Evolutionary conservation across 306 rosid species (phyloP).

Genomic region (Dalbergia cochinchinensis): DNA sequence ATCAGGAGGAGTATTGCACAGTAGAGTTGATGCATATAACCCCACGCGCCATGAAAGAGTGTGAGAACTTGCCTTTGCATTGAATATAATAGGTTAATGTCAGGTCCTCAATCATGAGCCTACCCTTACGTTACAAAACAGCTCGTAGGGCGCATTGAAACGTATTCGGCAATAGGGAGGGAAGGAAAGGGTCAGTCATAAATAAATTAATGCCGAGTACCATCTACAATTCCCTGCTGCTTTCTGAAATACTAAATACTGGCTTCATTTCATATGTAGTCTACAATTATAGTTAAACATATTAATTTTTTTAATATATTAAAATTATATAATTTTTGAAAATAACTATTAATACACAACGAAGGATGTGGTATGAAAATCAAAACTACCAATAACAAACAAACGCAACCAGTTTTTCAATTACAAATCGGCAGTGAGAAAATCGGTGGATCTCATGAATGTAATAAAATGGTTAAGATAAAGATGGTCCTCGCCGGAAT

Average conservation of each 20-base stretch:
- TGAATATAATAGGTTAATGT: constrained; percentile 30
- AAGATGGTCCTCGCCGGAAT: background rate
- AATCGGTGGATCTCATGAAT: constrained; percentile 49
- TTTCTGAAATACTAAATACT: background rate
- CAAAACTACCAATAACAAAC: background rate
- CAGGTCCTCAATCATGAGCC: constrained; percentile 69
- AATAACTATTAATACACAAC: no score
- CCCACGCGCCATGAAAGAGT: constrained; percentile 35
- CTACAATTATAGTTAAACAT: no score
- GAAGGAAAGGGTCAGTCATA: constrained; percentile 3
- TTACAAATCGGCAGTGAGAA: background rate
- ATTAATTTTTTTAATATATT: no score
- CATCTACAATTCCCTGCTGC: constrained; percentile 1
- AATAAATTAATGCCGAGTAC: constrained; percentile 28
- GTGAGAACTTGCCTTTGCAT: background rate
- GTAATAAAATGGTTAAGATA: constrained; percentile 16
- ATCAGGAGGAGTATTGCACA: no score
- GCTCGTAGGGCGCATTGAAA: background rate
- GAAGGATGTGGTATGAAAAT: background rate
- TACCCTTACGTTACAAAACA: constrained; percentile 28
- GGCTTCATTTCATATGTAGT: background rate
- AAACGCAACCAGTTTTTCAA: background rate
- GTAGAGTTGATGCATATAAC: no score
- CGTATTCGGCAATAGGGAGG: constrained; percentile 19
- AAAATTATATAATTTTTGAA: no score